Evolutionary conservation across 176 grass and related monocot genomes (phyloP).

Genomic region (Luzula sylvatica): DNA sequence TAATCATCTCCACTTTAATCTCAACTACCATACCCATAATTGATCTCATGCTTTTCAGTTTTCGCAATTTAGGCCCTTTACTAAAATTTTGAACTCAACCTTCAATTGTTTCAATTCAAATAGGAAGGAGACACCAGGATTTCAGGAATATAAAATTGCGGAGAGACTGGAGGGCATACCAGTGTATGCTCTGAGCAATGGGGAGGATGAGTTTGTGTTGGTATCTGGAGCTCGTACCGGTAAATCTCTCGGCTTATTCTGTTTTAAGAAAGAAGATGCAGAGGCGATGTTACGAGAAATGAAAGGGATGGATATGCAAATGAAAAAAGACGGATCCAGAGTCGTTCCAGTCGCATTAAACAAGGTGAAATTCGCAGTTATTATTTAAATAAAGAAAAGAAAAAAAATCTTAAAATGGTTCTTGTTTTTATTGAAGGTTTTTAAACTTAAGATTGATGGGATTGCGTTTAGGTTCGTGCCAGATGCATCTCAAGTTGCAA

Average conservation of each 20-base stretch:
- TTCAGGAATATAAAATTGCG: neutral
- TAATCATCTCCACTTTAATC: neutral
- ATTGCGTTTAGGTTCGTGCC: conserved; percentile 82
- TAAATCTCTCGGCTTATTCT: conserved; percentile 15
- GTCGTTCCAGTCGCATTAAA: conserved; percentile 15
- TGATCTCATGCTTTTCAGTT: conserved; percentile 1
- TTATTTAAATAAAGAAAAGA: neutral
- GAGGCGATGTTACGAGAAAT: conserved; percentile 15
- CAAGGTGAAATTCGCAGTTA: conserved; percentile 2
- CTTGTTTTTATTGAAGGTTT: conserved; percentile 29
- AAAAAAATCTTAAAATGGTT: neutral
- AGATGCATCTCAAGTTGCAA: conserved; percentile 76
- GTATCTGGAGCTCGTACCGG: neutral
- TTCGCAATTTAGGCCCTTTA: too few species aligned
- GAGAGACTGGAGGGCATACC: conserved; percentile 11
- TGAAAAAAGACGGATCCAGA: conserved; percentile 1
- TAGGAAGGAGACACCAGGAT: neutral
- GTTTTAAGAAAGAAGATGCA: conserved; percentile 23
- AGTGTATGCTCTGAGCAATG: conserved; percentile 16
- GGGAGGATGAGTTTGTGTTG: neutral
- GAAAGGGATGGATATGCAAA: conserved; percentile 13
- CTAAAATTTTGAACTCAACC: neutral
- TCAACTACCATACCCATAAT: too few species aligned
- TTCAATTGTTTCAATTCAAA: neutral
- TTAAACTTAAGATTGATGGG: conserved; percentile 70